Percentiles rank a stretch among this genome's conserved stretches.
Conservation (phyloP, 2,329 filamentous ascomycete genomes). For the Pyrenochaeta sp. region DNA sequence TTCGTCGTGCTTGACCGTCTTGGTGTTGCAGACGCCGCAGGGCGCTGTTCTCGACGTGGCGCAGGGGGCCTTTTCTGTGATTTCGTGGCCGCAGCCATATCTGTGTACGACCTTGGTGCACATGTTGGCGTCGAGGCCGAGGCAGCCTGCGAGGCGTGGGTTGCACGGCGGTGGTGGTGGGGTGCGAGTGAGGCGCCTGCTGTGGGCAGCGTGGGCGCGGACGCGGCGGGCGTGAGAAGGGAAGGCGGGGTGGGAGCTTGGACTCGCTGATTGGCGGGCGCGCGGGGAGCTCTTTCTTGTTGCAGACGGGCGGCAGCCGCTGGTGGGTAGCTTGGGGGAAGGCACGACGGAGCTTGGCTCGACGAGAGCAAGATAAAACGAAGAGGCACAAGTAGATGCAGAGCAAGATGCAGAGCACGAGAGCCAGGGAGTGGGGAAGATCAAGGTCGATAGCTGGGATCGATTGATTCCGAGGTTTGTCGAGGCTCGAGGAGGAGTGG, state of each 20-base stretch:
- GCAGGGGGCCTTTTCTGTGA: constrained; percentile 55
- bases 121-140: constrained; percentile 45
- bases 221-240: constrained; percentile 11
- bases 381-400: background rate
- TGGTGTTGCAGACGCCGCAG: constrained; percentile 53
- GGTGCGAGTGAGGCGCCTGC: no score
- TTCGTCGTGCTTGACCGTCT: constrained; percentile 57
- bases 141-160: constrained; percentile 16
- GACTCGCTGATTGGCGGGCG: constrained; percentile 36
- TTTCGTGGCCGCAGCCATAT: constrained; percentile 58
- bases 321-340: constrained; percentile 8
- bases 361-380: constrained; percentile 1
- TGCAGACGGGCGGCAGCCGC: constrained; percentile 14
- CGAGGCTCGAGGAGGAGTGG: no score
- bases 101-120: constrained; percentile 58
- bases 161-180: constrained; percentile 30
- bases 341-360: constrained; percentile 19
- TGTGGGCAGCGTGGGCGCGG: constrained; percentile 27
- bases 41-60: constrained; percentile 55
- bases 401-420: background rate
- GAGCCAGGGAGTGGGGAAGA: background rate
- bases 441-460: constrained; percentile 6
- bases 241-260: constrained; percentile 33
- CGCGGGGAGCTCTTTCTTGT: constrained; percentile 29
- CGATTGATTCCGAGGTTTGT: no score